Percentiles rank a stretch among this genome's conserved stretches.
phyloP scores from a whole-genome alignment of 306 rosid genomes.

The Prunus mongolica region DNA sequence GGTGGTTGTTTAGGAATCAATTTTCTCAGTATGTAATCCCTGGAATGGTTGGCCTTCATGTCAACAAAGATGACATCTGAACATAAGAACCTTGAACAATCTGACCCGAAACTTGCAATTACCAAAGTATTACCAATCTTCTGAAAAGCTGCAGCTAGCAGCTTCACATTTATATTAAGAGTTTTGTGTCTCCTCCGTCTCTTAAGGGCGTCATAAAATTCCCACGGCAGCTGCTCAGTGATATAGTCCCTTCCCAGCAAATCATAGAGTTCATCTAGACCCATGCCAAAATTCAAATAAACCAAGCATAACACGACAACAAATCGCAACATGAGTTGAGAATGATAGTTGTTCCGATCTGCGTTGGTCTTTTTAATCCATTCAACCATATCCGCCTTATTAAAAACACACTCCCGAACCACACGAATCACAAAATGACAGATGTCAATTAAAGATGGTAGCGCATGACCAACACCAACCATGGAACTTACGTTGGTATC shows the following conservation, averaged over 20 bases:
- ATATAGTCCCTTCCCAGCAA: constrained; percentile 22
- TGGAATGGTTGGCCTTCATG: constrained; percentile 15
- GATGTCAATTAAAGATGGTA: not conserved
- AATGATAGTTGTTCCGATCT: constrained; percentile 14
- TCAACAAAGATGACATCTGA: constrained; percentile 41
- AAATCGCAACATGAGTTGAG: constrained; percentile 38
- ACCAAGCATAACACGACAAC: constrained; percentile 41
- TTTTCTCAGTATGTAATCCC: constrained; percentile 17
- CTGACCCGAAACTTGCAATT: constrained; percentile 26
- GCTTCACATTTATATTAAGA: constrained; percentile 3
- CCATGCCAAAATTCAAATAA: constrained; percentile 25
- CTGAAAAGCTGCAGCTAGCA: constrained; percentile 46
- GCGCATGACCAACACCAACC: not conserved
- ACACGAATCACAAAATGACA: constrained; percentile 17
- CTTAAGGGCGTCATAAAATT: constrained; percentile 30
- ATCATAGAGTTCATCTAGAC: constrained; percentile 8
- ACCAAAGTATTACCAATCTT: constrained; percentile 47
- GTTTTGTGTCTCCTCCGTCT: not conserved
- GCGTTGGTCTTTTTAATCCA: constrained; percentile 40
- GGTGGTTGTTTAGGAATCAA: constrained; percentile 26
- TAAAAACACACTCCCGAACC: constrained; percentile 13
- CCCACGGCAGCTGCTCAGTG: constrained; percentile 19
- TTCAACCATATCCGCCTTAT: not conserved
- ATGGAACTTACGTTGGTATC: constrained; percentile 3
- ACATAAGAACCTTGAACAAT: constrained; percentile 10